These are phyloP conservation scores for Phascolomyces articulosus DNA, from an alignment of 371 early-diverging fungal genomes.

Conservation along the genomic window DNA sequence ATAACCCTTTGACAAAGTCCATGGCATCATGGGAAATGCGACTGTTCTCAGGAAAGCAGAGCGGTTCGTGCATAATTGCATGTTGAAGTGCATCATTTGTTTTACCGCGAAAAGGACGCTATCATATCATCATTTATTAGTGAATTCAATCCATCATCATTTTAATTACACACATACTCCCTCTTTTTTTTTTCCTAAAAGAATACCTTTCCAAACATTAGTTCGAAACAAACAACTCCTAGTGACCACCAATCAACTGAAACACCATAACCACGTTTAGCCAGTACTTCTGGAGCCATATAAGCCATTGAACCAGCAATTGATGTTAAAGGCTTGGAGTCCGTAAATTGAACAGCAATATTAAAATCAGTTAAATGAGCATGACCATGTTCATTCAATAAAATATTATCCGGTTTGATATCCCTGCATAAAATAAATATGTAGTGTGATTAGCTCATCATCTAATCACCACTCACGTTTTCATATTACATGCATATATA, in stretches of 20 bases:
- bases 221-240: constrained; percentile 82
- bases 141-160: constrained; percentile 3
- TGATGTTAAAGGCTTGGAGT: constrained; percentile 59
- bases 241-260: constrained; percentile 90
- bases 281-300: constrained; percentile 79
- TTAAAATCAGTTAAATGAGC: constrained; percentile 89
- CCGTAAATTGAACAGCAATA: constrained; percentile 71
- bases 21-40: constrained; percentile 58
- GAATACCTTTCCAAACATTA: constrained; percentile 72
- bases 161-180: no score
- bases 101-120: constrained; percentile 87
- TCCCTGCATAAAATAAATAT: constrained; percentile 52
- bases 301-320: constrained; percentile 78
- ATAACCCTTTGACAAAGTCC: constrained; percentile 57
- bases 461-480: no score
- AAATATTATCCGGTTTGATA: constrained; percentile 89
- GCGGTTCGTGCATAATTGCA: constrained; percentile 61
- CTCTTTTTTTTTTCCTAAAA: not conserved
- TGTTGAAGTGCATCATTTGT: constrained; percentile 75
- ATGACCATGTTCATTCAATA: constrained; percentile 83
- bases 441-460: not conserved
- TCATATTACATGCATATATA: no score
- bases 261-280: constrained; percentile 66
- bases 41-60: constrained; percentile 59
- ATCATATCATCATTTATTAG: not conserved